phyloP scores from a whole-genome alignment of 2,329 filamentous ascomycete genomes.

The Basipetospora chlamydospora region DNA sequence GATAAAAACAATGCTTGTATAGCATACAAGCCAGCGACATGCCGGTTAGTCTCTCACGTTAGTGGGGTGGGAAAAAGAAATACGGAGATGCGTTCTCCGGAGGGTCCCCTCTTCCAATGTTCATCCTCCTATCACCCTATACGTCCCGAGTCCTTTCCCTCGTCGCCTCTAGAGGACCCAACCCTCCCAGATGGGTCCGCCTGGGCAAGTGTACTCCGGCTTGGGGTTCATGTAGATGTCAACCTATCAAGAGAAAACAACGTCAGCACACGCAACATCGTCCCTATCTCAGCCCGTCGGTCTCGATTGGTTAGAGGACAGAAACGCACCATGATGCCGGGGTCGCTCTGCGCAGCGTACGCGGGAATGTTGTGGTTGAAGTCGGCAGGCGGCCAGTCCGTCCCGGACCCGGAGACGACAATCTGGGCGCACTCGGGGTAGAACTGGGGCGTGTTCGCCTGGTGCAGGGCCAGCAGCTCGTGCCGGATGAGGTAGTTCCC shows the following conservation, averaged over 20 bases:
- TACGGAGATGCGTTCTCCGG: too few relatives aligned
- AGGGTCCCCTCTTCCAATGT: too few relatives aligned
- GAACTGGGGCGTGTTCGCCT: slow-evolving; percentile 31
- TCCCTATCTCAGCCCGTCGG: neutral
- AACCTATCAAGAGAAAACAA: neutral
- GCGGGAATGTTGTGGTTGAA: slow-evolving; percentile 31
- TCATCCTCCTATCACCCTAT: too few relatives aligned
- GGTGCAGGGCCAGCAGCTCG: slow-evolving; percentile 39
- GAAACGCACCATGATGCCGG: slow-evolving; percentile 9
- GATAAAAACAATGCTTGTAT: too few relatives aligned
- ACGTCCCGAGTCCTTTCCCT: too few relatives aligned
- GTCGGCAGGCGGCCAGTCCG: slow-evolving; percentile 11
- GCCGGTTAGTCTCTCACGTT: too few relatives aligned
- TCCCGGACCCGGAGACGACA: slow-evolving; percentile 35
- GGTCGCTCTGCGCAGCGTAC: slow-evolving; percentile 22
- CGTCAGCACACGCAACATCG: too few relatives aligned
- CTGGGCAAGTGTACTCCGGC: neutral
- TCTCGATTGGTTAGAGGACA: neutral
- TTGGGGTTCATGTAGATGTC: neutral
- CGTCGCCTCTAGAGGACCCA: too few relatives aligned
- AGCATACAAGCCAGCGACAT: too few relatives aligned
- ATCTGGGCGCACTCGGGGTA: slow-evolving; percentile 47
- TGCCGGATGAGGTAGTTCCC: slow-evolving; percentile 40
- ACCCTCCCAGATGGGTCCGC: neutral
- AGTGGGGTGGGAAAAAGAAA: too few relatives aligned